Evolutionary conservation across 495 filamentous ascomycete species (phyloP).

Genomic region (Sporormia fimetaria): DNA sequence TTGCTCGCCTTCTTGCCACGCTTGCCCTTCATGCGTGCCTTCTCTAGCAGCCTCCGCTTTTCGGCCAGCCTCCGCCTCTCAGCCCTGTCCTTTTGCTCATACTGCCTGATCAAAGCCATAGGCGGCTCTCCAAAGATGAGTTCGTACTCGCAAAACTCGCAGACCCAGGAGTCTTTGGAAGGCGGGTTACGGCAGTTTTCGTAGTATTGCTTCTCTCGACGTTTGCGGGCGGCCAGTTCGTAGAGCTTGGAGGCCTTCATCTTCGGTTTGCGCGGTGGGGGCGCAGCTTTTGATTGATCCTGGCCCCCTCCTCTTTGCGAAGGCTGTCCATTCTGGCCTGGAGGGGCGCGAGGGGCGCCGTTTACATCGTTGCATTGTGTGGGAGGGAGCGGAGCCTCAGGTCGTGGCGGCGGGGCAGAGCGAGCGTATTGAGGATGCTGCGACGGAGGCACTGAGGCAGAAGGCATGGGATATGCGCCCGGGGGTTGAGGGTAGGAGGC

Average conservation of each 20-base stretch:
- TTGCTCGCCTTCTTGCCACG: conserved; percentile 58
- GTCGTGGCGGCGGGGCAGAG: conserved; percentile 3
- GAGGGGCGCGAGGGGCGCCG: conserved; percentile 27
- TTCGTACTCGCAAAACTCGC: conserved; percentile 46
- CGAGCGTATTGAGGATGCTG: background rate
- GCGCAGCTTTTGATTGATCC: conserved; percentile 13
- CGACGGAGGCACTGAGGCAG: conserved; percentile 4
- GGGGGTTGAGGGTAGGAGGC: conserved; percentile 10
- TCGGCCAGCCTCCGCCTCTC: conserved; percentile 72
- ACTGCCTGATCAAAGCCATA: conserved; percentile 73
- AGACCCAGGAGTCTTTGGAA: conserved; percentile 76
- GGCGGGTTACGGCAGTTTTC: conserved; percentile 68
- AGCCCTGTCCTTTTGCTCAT: conserved; percentile 86
- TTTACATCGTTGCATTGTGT: conserved; percentile 47
- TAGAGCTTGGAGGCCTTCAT: conserved; percentile 47
- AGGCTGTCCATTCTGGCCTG: conserved; percentile 21
- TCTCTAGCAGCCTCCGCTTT: conserved; percentile 74
- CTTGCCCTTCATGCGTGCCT: conserved; percentile 87
- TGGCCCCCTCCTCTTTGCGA: conserved; percentile 2
- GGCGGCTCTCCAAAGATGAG: conserved; percentile 52
- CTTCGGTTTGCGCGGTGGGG: conserved; percentile 43
- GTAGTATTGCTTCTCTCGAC: conserved; percentile 58
- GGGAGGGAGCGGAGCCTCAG: conserved; percentile 34
- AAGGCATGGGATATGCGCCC: conserved; percentile 8
- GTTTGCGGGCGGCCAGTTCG: conserved; percentile 51